Conservation (phyloP, 2,329 filamentous ascomycete species). For the Trichoderma sp. region DNA sequence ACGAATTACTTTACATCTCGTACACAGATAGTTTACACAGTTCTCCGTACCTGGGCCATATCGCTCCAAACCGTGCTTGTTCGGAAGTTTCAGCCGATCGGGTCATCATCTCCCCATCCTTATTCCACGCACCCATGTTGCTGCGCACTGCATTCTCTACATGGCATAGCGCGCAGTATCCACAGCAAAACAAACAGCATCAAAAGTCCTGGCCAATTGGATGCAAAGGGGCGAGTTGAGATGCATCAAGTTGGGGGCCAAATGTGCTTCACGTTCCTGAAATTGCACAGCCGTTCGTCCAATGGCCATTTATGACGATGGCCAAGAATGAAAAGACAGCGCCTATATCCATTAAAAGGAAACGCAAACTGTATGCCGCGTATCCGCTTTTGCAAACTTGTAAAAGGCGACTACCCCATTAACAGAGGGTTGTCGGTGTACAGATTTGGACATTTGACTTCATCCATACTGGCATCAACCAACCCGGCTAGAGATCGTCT, state of each 20-base stretch:
- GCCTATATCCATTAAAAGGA: background rate
- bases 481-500: background rate
- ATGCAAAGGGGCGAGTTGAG: background rate
- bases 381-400: background rate
- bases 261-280: background rate
- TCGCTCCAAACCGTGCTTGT: background rate
- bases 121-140: background rate
- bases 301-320: background rate
- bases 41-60: background rate
- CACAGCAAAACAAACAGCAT: background rate
- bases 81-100: background rate
- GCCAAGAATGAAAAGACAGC: background rate
- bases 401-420: background rate
- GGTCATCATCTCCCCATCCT: background rate
- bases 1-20: background rate
- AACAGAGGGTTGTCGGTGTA: background rate
- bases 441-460: background rate
- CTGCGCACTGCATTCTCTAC: slow-evolving; percentile 14
- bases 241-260: background rate
- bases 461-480: background rate
- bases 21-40: background rate
- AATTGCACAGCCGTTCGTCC: background rate
- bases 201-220: background rate
- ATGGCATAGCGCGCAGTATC: slow-evolving; percentile 11
- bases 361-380: background rate